A percentile compares a stretch with the other conserved stretches of the same genome.
Evolutionary conservation across 2,329 filamentous ascomycete species (phyloP).

Genomic region (Gnomoniopsis smithogilvyi): DNA sequence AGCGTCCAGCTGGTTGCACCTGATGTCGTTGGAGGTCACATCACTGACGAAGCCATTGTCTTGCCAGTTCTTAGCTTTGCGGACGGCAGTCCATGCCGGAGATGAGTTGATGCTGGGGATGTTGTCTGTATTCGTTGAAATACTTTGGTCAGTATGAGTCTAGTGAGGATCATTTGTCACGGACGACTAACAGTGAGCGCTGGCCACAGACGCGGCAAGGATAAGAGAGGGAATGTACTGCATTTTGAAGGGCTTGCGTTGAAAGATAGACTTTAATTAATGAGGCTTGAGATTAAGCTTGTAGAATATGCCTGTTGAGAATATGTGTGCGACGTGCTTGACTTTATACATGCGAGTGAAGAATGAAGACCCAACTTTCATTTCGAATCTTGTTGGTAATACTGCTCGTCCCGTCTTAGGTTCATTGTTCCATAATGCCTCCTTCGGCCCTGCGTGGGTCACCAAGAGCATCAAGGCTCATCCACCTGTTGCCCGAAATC

Average conservation of each 20-base stretch:
- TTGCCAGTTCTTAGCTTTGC: constrained; percentile 23
- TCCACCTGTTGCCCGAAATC: not conserved
- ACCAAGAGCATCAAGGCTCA: not conserved
- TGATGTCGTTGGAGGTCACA: constrained; percentile 25
- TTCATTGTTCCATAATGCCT: not conserved
- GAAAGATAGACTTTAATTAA: not conserved
- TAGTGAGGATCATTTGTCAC: no score
- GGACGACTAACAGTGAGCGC: constrained; percentile 25
- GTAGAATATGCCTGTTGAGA: no score
- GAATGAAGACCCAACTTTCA: not conserved
- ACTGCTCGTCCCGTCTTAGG: not conserved
- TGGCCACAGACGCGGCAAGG: constrained; percentile 21
- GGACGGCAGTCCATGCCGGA: constrained; percentile 22
- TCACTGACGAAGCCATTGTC: constrained; percentile 24
- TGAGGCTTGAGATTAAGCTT: not conserved
- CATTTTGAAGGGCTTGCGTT: constrained; percentile 15
- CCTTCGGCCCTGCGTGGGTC: not conserved
- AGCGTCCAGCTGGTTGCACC: constrained; percentile 26
- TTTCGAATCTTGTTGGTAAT: not conserved
- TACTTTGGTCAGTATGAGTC: not conserved
- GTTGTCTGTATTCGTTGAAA: constrained; percentile 15
- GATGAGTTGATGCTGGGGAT: constrained; percentile 18
- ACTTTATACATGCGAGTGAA: constrained; percentile 4
- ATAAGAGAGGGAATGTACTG: constrained; percentile 20
- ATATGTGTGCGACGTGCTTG: constrained; percentile 7